phyloP scores from a whole-genome alignment of 208 protist species.

The Trypanosoma vivax region DNA sequence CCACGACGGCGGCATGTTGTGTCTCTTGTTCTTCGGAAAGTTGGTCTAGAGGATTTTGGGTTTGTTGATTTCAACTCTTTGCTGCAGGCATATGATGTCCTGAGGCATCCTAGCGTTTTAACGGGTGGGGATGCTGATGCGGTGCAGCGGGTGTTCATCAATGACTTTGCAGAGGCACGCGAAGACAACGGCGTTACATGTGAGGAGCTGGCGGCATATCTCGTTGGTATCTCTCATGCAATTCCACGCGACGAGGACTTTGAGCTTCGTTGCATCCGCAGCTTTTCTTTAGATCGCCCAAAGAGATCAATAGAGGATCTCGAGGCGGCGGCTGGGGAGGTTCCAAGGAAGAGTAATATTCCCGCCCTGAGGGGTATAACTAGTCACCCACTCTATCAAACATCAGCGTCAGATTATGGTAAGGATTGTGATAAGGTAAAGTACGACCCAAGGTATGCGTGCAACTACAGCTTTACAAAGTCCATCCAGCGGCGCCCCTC shows the following conservation, averaged over 20 bases:
- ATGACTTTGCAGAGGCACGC: conserved; percentile 29
- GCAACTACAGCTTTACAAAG: conserved; percentile 71
- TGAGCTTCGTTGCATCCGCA: conserved; percentile 76
- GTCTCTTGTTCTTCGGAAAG: conserved; percentile 47
- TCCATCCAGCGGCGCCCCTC: conserved; percentile 23
- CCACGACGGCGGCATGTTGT: conserved; percentile 62
- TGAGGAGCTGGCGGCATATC: conserved; percentile 68
- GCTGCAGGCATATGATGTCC: conserved; percentile 52
- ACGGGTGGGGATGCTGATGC: conserved; percentile 33
- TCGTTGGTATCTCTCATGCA: conserved; percentile 43
- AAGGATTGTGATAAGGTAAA: conserved; percentile 32
- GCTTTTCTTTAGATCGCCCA: conserved; percentile 76
- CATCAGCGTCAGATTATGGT: conserved; percentile 63
- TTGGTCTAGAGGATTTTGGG: conserved; percentile 44
- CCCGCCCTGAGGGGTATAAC: conserved; percentile 26
- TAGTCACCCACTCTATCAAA: conserved; percentile 69
- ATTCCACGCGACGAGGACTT: conserved; percentile 64
- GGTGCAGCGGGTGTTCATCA: conserved; percentile 43
- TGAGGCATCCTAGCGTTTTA: conserved; percentile 68
- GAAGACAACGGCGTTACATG: conserved; percentile 27
- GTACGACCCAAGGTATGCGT: conserved; percentile 30
- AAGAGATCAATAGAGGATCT: conserved; percentile 31
- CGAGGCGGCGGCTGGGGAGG: conserved; percentile 12
- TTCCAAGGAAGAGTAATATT: not conserved
- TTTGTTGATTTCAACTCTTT: conserved; percentile 34